phyloP scores from a whole-genome alignment of 345 rosid species.

The Eucalyptus decipiens region DNA sequence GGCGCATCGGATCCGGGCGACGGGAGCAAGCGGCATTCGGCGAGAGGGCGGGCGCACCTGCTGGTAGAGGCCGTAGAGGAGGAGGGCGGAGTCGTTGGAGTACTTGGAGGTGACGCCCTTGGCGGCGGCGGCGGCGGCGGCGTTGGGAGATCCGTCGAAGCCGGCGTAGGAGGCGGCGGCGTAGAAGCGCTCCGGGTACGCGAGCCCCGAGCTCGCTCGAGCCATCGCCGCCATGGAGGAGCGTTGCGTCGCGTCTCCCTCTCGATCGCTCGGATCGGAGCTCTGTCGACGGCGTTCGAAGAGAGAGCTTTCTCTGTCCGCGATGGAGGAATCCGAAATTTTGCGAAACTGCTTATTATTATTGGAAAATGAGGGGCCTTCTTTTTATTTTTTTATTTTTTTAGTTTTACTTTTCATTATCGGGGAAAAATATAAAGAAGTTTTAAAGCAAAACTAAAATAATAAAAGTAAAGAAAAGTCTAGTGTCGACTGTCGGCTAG shows the following conservation, averaged over 20 bases:
- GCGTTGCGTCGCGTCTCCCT: not conserved
- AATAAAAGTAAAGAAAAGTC: not conserved
- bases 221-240: constrained; percentile 18
- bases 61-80: constrained; percentile 80
- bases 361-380: not conserved
- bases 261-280: not conserved
- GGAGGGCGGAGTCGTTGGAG: constrained; percentile 67
- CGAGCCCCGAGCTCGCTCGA: constrained; percentile 85
- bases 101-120: constrained; percentile 56
- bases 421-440: not conserved
- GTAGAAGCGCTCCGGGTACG: constrained; percentile 93
- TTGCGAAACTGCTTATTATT: not conserved
- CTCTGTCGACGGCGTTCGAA: rapidly evolving
- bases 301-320: not conserved
- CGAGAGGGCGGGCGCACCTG: constrained; percentile 34
- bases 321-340: not conserved
- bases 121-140: constrained; percentile 18
- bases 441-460: not conserved
- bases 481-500: not conserved
- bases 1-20: not conserved
- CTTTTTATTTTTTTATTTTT: rapidly evolving
- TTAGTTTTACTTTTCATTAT: not conserved
- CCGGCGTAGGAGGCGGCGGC: constrained; percentile 93
- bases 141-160: constrained; percentile 88
- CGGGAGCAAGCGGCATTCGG: not conserved